Base-by-base conservation (phyloP, 2,329 filamentous ascomycete genomes). In the Venturia effusa region DNA sequence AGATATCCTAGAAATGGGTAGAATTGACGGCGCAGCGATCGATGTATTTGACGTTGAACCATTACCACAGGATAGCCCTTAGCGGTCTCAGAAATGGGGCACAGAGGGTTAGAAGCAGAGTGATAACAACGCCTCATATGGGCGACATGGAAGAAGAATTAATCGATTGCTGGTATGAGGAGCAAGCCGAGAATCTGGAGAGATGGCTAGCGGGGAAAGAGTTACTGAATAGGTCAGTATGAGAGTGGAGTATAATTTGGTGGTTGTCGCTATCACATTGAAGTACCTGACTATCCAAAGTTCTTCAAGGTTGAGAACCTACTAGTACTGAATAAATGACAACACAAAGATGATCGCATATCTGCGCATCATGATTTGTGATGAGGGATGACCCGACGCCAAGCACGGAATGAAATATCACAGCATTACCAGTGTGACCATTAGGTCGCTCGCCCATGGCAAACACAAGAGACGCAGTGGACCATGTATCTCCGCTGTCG, bases 121-220 rank as follows among this genome's bases (percentile, higher is more conserved):
- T 93, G 0, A 70, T 94, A 11, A 69, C 92, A 68, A 88, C 87
- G 63, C 90, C 90, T 40, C 90, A 95, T 73, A 90, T 89, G 83
- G 90, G 89, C 0, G 94, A 93, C 71, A 88, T 89, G 0, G 86
- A 90, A 67, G 82, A 84, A 63, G 82, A 81, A 3, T 81, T 80
- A 7, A 77, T 92, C 68, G 77, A 80, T 41, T 74, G 71, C 1
- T 92, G 88, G 88, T 93, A 92, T 74, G 78, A 83, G 65, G 82
- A 88, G 72, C 85, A 88, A 68, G 86, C 83, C 0, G 83, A 84
- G 67, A 90, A 89, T 70, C 71, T 92, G 22, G 73, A 82, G 73
- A 76, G 81, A 19, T 90, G 86, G 81, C 67, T 85, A 61, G 78
- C 79, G 37, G 87, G 87, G 0, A 78, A 86, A 68, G 80, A 81